phyloP scores from a whole-genome alignment of 2,329 filamentous ascomycete genomes.

The Trichoderma sp. region DNA sequence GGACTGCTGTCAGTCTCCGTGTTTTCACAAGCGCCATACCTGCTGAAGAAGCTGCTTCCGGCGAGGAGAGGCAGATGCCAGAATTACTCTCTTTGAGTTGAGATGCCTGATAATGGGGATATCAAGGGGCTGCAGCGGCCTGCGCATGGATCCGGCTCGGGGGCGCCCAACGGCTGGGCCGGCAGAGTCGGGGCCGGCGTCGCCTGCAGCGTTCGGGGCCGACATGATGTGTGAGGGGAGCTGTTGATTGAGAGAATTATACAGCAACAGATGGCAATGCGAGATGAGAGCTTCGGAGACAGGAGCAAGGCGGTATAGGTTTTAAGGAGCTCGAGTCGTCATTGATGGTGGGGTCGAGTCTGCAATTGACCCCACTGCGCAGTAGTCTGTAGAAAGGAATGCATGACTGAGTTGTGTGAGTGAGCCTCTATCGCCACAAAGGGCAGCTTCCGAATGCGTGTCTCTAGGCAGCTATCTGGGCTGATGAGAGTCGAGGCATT shows the following conservation, averaged over 20 bases:
- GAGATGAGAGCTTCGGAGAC: background rate
- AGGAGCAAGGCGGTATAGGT: constrained; percentile 22
- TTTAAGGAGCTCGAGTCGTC: constrained; percentile 24
- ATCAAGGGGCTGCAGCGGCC: constrained; percentile 68
- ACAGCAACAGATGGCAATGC: background rate
- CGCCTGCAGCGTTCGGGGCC: constrained; percentile 38
- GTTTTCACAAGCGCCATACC: constrained; percentile 45
- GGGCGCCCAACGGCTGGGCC: constrained; percentile 43
- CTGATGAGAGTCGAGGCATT: background rate
- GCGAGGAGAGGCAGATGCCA: constrained; percentile 87
- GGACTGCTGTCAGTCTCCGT: background rate
- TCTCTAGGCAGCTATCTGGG: background rate
- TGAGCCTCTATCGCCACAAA: background rate
- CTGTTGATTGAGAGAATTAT: background rate
- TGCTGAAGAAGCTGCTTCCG: constrained; percentile 79
- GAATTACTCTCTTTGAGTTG: constrained; percentile 77
- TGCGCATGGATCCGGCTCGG: constrained; percentile 43
- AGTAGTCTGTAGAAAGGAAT: background rate
- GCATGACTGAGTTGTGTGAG: background rate
- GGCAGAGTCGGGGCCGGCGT: constrained; percentile 53
- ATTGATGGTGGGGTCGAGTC: constrained; percentile 28
- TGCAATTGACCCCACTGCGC: constrained; percentile 17
- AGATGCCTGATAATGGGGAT: constrained; percentile 80
- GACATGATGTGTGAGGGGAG: constrained; percentile 35
- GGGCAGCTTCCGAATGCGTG: background rate